Base-by-base conservation (phyloP, 139 green algal species). In the Closterium sp. region DNA sequence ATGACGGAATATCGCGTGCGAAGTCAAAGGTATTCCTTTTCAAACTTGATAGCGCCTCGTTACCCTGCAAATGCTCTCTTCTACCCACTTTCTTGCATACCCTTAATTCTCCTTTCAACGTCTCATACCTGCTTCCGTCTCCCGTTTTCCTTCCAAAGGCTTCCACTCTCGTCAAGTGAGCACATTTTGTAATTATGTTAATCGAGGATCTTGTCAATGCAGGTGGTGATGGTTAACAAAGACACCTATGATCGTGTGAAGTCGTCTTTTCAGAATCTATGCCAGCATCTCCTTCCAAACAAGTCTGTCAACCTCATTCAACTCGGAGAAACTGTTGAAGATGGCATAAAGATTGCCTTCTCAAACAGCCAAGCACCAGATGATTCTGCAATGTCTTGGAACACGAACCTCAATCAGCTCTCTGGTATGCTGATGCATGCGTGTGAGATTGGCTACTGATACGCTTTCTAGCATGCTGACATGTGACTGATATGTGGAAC, bases 231-330 rank as follows among this genome's bases (percentile, higher is more conserved):
- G 30, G 86, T 89, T n/a, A 89, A 89, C 32, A 55, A 84, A 19
- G n/a, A 43, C 55, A 89, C 86, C 21, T 89, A 84, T 12, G 19
- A 33, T 31, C 35, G 35, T 6, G 32, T 89, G 28, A 84, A 31
- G 66, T 30, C 32, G 16, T 89, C 86, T 19, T 89, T 89, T 84
- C n/a, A 84, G n/a, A 43, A 33, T 31, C 66, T 43, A 43, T 89
- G 86, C 86, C 55, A 25, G 28, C 86, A 89, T 84, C 86, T 89
- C n/a, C 86, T 89, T 84, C 86, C 86, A 32, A 89, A 89, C 32
- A 89, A 89, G 86, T 32, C 32, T 84, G n/a, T 89, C 30, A 55
- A 89, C 83, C 66, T 89, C 35, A 32, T 84, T 34, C 55, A 89
- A 55, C 31, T 89, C 21, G 86, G 86, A 89, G 28, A 43, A 89